Evolutionary conservation across 1,284 basidiomycete species (phyloP).

Genomic region (Coniferiporia sulphurascens): DNA sequence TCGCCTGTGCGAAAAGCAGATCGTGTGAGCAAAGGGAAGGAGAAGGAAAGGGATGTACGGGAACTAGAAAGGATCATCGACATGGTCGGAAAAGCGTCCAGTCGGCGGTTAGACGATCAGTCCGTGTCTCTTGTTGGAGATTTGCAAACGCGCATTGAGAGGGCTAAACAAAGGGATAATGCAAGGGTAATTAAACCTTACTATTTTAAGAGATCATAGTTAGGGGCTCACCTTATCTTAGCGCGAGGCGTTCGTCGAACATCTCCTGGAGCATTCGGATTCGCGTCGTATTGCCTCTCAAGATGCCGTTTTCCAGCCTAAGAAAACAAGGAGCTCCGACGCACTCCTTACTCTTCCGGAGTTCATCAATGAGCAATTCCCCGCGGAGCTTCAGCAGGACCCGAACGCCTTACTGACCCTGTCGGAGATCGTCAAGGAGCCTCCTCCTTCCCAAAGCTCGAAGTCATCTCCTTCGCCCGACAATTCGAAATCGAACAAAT

Average conservation of each 20-base stretch:
- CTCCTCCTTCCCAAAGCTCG: constrained; percentile 30
- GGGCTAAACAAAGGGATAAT: constrained; percentile 47
- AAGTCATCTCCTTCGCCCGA: constrained; percentile 23
- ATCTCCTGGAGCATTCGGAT: constrained; percentile 60
- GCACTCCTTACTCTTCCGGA: constrained; percentile 23
- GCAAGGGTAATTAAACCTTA: constrained; percentile 46
- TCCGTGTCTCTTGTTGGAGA: constrained; percentile 58
- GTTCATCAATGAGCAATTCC: constrained; percentile 24
- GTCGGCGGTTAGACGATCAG: constrained; percentile 62
- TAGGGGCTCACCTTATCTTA: constrained; percentile 27
- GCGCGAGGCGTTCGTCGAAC: constrained; percentile 68
- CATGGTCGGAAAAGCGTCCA: constrained; percentile 66
- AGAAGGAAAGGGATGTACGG: constrained; percentile 34
- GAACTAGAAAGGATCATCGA: constrained; percentile 72
- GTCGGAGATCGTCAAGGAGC: constrained; percentile 50
- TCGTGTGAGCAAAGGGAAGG: constrained; percentile 42
- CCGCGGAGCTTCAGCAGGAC: constrained; percentile 28
- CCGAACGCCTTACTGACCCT: constrained; percentile 57
- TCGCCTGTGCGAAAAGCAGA: constrained; percentile 28
- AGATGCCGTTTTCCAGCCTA: constrained; percentile 48
- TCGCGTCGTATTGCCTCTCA: constrained; percentile 66
- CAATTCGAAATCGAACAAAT: constrained; percentile 29
- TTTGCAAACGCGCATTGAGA: constrained; percentile 48
- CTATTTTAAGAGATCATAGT: neutral
- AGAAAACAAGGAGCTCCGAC: constrained; percentile 19